Evolutionary conservation across 2,329 filamentous ascomycete species (phyloP), one percentile per base, ranked within the genome.

Genomic region (Dissoconium aciculare): DNA sequence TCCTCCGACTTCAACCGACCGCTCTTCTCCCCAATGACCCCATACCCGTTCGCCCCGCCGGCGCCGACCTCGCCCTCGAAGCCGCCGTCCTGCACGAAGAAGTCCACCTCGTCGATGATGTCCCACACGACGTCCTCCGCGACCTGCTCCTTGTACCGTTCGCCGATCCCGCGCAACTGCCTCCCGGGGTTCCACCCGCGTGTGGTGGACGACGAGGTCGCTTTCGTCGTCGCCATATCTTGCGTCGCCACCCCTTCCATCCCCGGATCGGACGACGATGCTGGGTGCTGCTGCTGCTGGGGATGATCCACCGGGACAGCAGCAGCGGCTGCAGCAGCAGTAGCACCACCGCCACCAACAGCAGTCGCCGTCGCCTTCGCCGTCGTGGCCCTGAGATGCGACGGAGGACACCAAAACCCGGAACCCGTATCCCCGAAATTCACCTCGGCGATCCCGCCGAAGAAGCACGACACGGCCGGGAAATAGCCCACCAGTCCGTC

Each of bases 401-500:
- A 66, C 0, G 85, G 85, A 11, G 84, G 82, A 50, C 66, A 79
- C 84, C 85, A 94, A 61, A 93, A 95, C 17, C 89, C 67, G 5
- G 44, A 31, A 0, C 79, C 80, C 0, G 87, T 84, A 0, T 83
- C 84, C 1, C 89, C 87, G 51, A 98, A 94, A 55, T 94, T 94
- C 46, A 87, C 77, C 54, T 95, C 81, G 11, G 80, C 85, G 2
- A 85, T 79, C 14, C 87, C 89, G 31, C 85, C 87, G 26, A 80
- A 75, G 58, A 94, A 95, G 13, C 89, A 79, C 45, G 84, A 89
- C 12, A 98, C 74, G 13, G 85, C 82, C 2, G 89, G 89, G 50
- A 92, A 93, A 58, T 98, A 98, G 8, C 89, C 91, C 2, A 94
- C 69, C 67, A 89, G 80, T 19, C 87, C 89, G 49, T 98, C 89